Percentiles rank a stretch among this genome's conserved stretches.
Evolutionary conservation across 75 land plant species (phyloP).

Genomic region (Pinus tabuliformis): DNA sequence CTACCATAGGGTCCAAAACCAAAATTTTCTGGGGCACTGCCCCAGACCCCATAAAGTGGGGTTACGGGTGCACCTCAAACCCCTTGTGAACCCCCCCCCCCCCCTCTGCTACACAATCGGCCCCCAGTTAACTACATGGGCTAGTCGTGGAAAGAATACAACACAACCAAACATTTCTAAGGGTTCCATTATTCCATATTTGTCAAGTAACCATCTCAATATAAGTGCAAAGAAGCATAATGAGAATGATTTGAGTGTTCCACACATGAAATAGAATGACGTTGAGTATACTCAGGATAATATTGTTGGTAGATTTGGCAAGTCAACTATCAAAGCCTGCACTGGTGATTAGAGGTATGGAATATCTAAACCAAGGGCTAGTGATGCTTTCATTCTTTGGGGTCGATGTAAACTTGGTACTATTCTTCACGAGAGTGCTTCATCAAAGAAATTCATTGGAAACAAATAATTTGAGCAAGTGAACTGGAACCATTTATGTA

Average conservation of each 20-base stretch:
- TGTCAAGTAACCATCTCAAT: too few relatives aligned
- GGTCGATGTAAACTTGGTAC: constrained; percentile 74
- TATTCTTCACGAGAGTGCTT: constrained; percentile 70
- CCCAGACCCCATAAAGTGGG: too few relatives aligned
- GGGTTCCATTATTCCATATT: too few relatives aligned
- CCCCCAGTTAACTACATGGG: too few relatives aligned
- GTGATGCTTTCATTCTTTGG: constrained; percentile 71
- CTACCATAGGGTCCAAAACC: too few relatives aligned
- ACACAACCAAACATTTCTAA: too few relatives aligned
- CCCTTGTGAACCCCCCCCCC: too few relatives aligned
- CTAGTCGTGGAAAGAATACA: too few relatives aligned
- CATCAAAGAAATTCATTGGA: constrained; percentile 67
- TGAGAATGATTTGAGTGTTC: not conserved
- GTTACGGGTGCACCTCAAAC: too few relatives aligned
- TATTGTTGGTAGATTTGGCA: not conserved
- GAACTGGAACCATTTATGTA: not conserved
- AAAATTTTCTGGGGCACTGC: too few relatives aligned
- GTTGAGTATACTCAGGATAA: not conserved
- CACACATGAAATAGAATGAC: not conserved
- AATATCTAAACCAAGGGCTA: constrained; percentile 51
- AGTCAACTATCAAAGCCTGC: not conserved
- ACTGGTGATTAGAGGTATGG: not conserved
- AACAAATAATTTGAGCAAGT: constrained; percentile 77
- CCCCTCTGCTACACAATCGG: too few relatives aligned
- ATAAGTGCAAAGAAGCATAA: too few relatives aligned